Percentiles rank a stretch among this genome's conserved stretches.
Evolutionary conservation across 2,329 filamentous ascomycete genomes (phyloP).

Genomic region (Erysiphe neolycopersici): DNA sequence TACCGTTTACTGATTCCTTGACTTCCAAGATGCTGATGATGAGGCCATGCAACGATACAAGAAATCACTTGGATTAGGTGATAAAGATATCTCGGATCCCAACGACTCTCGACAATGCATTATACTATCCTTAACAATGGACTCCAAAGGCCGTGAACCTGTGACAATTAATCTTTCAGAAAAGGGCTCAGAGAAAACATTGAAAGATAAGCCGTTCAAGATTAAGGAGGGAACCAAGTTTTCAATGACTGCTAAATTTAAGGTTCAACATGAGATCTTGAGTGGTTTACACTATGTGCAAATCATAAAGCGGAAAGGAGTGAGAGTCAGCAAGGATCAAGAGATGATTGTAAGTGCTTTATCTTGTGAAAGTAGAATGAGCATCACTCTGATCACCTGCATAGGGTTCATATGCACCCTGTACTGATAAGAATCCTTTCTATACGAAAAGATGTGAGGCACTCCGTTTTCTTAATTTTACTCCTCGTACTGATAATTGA

Average conservation of each 20-base stretch:
- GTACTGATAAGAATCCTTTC: constrained; percentile 58
- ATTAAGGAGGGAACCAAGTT: constrained; percentile 93
- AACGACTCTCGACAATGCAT: constrained; percentile 76
- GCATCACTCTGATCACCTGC: neutral
- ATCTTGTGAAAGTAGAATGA: neutral
- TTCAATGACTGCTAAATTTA: constrained; percentile 82
- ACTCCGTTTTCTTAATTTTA: constrained; percentile 16
- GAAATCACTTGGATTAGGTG: constrained; percentile 69
- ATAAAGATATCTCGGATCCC: constrained; percentile 44
- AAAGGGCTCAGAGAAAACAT: constrained; percentile 42
- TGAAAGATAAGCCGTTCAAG: constrained; percentile 83
- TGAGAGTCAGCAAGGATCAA: constrained; percentile 73
- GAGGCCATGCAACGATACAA: constrained; percentile 96
- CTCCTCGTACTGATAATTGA: neutral
- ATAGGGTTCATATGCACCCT: constrained; percentile 79
- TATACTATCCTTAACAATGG: constrained; percentile 73
- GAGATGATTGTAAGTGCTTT: constrained; percentile 69
- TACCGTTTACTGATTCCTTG: neutral
- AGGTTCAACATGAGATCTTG: constrained; percentile 90
- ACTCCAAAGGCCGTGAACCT: constrained; percentile 55
- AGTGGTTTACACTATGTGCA: constrained; percentile 92
- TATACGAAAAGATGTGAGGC: constrained; percentile 81
- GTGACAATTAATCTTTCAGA: constrained; percentile 70
- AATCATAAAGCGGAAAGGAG: constrained; percentile 67
- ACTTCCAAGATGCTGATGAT: constrained; percentile 26